phyloP scores from a whole-genome alignment of 108 stramenopile species.

The Pseudonitzschia multiseries region DNA sequence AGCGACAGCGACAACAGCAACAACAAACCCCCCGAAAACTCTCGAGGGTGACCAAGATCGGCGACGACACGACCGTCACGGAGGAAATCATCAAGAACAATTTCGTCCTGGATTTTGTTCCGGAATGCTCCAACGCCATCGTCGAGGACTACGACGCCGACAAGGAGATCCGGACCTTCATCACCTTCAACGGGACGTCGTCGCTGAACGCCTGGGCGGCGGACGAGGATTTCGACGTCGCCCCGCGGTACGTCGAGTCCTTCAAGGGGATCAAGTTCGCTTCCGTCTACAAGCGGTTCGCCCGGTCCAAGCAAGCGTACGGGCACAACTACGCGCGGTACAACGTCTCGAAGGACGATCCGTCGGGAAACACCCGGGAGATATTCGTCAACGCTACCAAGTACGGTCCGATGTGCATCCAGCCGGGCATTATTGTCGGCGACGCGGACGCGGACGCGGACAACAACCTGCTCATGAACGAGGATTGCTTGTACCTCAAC shows the following conservation, averaged over 20 bases:
- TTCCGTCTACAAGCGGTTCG: slow-evolving; percentile 3
- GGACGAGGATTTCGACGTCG: not conserved
- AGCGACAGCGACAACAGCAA: not conserved
- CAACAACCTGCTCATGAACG: slow-evolving; percentile 43
- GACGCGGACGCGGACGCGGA: no score
- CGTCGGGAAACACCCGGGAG: not conserved
- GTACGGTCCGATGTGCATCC: not conserved
- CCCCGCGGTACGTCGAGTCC: not conserved
- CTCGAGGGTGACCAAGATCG: not conserved
- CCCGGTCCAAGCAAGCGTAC: not conserved
- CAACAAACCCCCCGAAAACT: not conserved
- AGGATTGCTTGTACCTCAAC: slow-evolving; percentile 78
- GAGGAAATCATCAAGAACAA: not conserved
- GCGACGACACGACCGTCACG: not conserved
- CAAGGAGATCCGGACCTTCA: not conserved
- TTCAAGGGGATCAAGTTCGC: not conserved
- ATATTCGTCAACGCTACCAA: not conserved
- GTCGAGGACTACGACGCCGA: not conserved
- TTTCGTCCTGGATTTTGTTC: not conserved
- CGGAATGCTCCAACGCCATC: not conserved
- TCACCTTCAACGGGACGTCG: not conserved
- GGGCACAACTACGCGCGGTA: not conserved
- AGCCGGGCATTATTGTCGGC: not conserved
- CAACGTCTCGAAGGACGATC: not conserved
- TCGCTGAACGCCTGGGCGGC: not conserved